Conservation (phyloP, 441 rosid species). For the Capsella rubella region DNA sequence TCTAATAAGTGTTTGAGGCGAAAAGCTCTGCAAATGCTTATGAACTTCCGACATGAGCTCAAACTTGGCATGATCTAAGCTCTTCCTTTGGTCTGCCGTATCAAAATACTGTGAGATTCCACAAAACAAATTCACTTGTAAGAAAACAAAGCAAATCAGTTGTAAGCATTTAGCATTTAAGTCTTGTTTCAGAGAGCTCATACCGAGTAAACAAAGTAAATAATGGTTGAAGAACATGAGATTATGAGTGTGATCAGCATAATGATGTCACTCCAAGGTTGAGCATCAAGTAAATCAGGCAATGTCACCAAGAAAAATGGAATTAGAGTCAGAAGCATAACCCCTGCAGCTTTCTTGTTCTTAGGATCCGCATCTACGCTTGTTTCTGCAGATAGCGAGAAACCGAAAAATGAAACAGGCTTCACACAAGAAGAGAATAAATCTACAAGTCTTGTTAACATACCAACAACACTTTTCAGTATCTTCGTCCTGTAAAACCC, state of each 20-base stretch:
- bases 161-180: neutral
- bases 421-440: constrained; percentile 3
- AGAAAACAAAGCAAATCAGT: neutral
- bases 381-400: constrained; percentile 26
- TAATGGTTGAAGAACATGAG: constrained; percentile 22
- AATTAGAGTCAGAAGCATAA: constrained; percentile 36
- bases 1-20: constrained; percentile 39
- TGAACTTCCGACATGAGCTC: constrained; percentile 46
- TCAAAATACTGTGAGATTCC: constrained; percentile 41
- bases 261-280: constrained; percentile 29
- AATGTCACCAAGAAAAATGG: constrained; percentile 37
- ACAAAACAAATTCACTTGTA: neutral
- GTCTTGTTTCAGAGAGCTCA: neutral
- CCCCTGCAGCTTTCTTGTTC: constrained; percentile 38
- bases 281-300: constrained; percentile 39
- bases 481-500: constrained; percentile 41
- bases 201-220: constrained; percentile 42
- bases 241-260: constrained; percentile 37
- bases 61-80: constrained; percentile 46
- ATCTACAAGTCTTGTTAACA: neutral
- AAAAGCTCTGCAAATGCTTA: constrained; percentile 41
- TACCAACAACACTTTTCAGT: constrained; percentile 40
- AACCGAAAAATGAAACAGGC: constrained; percentile 5
- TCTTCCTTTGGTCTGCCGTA: constrained; percentile 41
- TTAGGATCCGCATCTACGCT: constrained; percentile 33